Conservation (phyloP, 352 stramenopile species). For the Globisporangium abappressorium region DNA sequence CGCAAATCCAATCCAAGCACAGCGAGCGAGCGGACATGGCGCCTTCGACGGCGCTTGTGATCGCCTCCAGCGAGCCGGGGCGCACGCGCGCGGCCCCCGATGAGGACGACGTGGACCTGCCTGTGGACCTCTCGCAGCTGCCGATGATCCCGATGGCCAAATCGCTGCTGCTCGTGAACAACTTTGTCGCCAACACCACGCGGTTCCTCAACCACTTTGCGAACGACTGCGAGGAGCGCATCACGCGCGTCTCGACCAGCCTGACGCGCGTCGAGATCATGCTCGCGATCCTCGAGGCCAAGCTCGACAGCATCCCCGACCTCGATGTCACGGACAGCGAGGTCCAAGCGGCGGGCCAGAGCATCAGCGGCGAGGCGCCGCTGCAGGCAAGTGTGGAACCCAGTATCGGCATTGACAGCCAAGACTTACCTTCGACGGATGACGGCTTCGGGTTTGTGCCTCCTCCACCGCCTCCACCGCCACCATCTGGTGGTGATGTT, state of each 20-base stretch:
- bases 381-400: neutral
- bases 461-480: constrained; percentile 48
- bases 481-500: constrained; percentile 13
- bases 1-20: neutral
- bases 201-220: constrained; percentile 87
- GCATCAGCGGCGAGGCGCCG: constrained; percentile 22
- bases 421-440: constrained; percentile 57
- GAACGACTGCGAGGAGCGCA: constrained; percentile 79
- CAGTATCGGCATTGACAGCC: constrained; percentile 58
- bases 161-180: constrained; percentile 82
- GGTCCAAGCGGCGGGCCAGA: constrained; percentile 36
- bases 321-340: constrained; percentile 63
- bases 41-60: constrained; percentile 62
- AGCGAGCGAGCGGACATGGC: constrained; percentile 14
- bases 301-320: constrained; percentile 83
- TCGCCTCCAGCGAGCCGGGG: constrained; percentile 22
- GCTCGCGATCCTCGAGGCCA: constrained; percentile 81
- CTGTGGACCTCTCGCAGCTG: constrained; percentile 76
- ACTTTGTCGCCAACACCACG: constrained; percentile 85
- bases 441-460: constrained; percentile 22
- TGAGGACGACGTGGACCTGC: constrained; percentile 60
- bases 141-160: constrained; percentile 71
- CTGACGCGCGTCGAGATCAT: constrained; percentile 83
- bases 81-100: constrained; percentile 11
- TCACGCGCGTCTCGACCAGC: constrained; percentile 62